Evolutionary conservation across 306 rosid species (phyloP).

Genomic region (Pterocarpus macrocarpus): DNA sequence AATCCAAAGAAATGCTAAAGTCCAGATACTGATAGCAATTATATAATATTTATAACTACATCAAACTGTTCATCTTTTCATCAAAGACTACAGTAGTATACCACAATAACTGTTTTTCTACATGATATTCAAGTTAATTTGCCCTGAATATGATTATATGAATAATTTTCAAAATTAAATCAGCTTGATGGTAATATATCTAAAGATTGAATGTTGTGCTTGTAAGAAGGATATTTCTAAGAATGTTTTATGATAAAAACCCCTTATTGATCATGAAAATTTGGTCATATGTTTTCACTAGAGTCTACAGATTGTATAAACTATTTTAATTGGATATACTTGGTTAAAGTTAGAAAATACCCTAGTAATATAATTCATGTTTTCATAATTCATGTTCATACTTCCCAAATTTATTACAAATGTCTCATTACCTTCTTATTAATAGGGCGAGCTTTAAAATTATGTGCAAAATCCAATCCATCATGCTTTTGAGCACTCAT

Average conservation of each 20-base stretch:
- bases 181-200: not conserved
- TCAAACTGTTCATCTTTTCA: not conserved
- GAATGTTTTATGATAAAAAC: not conserved
- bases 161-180: constrained; percentile 14
- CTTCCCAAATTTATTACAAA: constrained; percentile 10
- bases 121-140: not conserved
- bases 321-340: constrained; percentile 15
- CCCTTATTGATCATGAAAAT: too few relatives aligned
- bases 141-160: not conserved
- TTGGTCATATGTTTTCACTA: not conserved
- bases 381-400: constrained; percentile 12
- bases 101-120: constrained; percentile 3
- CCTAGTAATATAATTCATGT: not conserved
- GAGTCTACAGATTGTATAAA: not conserved
- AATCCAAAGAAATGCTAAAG: not conserved
- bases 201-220: not conserved
- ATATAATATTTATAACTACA: not conserved
- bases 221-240: constrained; percentile 7
- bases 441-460: constrained; percentile 82
- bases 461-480: constrained; percentile 55
- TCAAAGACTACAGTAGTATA: not conserved
- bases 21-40: not conserved
- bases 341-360: not conserved
- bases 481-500: constrained; percentile 58
- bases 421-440: constrained; percentile 75